Percentiles rank a stretch among this genome's conserved stretches.
Evolutionary conservation across 352 stramenopile species (phyloP).

Genomic region (Phytophthora litchii): DNA sequence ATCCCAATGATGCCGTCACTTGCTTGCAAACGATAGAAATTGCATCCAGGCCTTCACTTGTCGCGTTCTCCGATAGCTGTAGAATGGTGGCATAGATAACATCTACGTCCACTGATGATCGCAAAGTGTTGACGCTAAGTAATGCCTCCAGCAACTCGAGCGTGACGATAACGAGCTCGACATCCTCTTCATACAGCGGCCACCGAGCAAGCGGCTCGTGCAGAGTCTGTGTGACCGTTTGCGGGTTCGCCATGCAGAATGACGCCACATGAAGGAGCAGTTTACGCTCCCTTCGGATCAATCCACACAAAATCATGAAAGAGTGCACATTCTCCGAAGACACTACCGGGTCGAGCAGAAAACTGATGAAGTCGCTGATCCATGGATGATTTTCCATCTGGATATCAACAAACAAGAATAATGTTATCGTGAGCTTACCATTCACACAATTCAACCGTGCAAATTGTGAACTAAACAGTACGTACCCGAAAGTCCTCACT

Average conservation of each 20-base stretch:
- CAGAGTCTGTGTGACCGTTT: constrained; percentile 46
- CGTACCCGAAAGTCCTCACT: constrained; percentile 49
- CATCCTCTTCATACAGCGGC: constrained; percentile 71
- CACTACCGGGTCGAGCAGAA: constrained; percentile 51
- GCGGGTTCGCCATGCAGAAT: constrained; percentile 43
- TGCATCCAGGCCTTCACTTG: constrained; percentile 47
- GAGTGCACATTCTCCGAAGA: constrained; percentile 57
- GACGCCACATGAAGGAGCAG: constrained; percentile 45
- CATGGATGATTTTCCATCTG: constrained; percentile 49
- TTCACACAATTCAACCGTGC: background rate
- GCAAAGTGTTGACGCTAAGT: constrained; percentile 39
- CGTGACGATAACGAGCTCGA: constrained; percentile 58
- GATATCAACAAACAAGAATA: constrained; percentile 10
- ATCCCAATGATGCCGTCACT: constrained; percentile 35
- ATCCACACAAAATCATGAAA: constrained; percentile 48
- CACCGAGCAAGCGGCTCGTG: constrained; percentile 55
- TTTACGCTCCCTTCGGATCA: constrained; percentile 39
- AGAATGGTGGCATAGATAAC: constrained; percentile 56
- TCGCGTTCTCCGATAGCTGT: constrained; percentile 52
- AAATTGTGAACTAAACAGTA: background rate
- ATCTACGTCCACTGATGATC: constrained; percentile 43
- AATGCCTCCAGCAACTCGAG: constrained; percentile 52
- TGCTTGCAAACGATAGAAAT: constrained; percentile 46
- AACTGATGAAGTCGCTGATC: constrained; percentile 49
- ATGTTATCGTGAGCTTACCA: constrained; percentile 3